A percentile compares a stretch with the other conserved stretches of the same genome.
These are phyloP conservation scores for Azolla pinnata DNA, from an alignment of 75 land plant genomes.

Conservation along the genomic window DNA sequence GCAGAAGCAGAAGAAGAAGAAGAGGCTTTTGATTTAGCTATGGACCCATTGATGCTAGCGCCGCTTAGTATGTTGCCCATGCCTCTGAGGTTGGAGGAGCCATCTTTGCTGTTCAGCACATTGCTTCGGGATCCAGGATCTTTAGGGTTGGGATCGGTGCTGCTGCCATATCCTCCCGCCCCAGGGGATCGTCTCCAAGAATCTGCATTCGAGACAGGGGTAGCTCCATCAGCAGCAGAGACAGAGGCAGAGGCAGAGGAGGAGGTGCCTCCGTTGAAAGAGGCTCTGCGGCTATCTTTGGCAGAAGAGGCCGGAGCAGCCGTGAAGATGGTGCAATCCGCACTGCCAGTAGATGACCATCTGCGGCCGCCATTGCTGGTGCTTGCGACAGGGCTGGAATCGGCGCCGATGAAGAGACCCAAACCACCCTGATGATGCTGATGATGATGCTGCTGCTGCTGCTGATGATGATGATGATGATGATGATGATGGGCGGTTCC, in stretches of 20 bases:
- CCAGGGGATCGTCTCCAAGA: not conserved
- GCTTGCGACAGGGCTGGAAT: not conserved
- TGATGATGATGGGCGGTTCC: not conserved
- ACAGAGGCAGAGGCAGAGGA: too few relatives aligned
- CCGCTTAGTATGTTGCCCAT: conserved; percentile 2
- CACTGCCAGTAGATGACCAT: conserved; percentile 1
- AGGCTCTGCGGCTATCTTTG: conserved; percentile 2
- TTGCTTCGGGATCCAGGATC: not conserved
- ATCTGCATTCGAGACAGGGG: not conserved
- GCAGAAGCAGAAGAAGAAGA: too few relatives aligned
- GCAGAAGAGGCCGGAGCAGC: not conserved
- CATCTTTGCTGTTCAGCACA: not conserved
- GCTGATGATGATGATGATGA: too few relatives aligned
- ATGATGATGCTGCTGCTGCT: conserved; percentile 1
- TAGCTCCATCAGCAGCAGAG: conserved; percentile 1
- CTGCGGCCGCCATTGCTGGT: not conserved
- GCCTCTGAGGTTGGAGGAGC: not conserved
- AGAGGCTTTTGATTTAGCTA: not conserved
- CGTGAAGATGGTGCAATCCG: not conserved
- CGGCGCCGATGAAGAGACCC: too few relatives aligned
- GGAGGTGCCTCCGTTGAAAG: conserved; percentile 1
- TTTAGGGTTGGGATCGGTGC: not conserved
- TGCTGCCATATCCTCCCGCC: conserved; percentile 1
- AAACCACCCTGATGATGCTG: too few relatives aligned
- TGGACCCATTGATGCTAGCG: not conserved